These are phyloP conservation scores for Suillus clintonianus DNA, from an alignment of 768 basidiomycete genomes.

Conservation along the genomic window DNA sequence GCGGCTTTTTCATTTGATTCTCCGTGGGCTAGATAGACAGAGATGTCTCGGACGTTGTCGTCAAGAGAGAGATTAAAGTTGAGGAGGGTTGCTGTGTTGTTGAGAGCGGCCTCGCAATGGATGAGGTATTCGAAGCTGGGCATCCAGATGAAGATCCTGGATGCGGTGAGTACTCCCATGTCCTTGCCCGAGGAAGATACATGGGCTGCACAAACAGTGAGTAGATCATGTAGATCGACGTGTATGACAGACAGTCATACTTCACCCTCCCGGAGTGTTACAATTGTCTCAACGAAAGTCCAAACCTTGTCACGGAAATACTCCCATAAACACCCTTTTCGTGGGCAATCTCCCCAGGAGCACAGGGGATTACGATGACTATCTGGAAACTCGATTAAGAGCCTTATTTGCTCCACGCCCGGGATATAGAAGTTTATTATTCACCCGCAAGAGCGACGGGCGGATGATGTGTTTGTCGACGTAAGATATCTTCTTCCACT, in stretches of 20 bases:
- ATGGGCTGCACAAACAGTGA: slow-evolving; percentile 33
- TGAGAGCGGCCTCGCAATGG: slow-evolving; percentile 40
- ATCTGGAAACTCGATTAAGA: slow-evolving; percentile 84
- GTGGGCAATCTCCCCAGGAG: slow-evolving; percentile 93
- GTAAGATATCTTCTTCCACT: slow-evolving; percentile 39
- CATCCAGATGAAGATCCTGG: slow-evolving; percentile 27
- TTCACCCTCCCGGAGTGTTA: not conserved
- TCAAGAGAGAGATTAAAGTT: slow-evolving; percentile 22
- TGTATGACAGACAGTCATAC: not conserved
- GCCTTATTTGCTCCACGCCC: slow-evolving; percentile 76
- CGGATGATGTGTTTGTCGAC: slow-evolving; percentile 97
- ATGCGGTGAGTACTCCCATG: slow-evolving; percentile 30
- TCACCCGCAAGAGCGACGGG: slow-evolving; percentile 94
- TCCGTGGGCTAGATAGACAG: slow-evolving; percentile 53
- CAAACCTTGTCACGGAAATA: slow-evolving; percentile 66
- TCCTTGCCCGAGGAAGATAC: slow-evolving; percentile 49
- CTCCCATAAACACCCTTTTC: slow-evolving; percentile 96
- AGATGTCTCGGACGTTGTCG: slow-evolving; percentile 19
- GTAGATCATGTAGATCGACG: not conserved
- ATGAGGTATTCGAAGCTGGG: slow-evolving; percentile 28
- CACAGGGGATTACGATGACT: slow-evolving; percentile 69
- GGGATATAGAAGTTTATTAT: slow-evolving; percentile 91
- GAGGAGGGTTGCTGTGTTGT: slow-evolving; percentile 31
- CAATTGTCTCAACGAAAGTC: not conserved
- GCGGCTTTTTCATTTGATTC: slow-evolving; percentile 40